Evolutionary conservation across 768 basidiomycete species (phyloP).

Genomic region (Russula sp.): DNA sequence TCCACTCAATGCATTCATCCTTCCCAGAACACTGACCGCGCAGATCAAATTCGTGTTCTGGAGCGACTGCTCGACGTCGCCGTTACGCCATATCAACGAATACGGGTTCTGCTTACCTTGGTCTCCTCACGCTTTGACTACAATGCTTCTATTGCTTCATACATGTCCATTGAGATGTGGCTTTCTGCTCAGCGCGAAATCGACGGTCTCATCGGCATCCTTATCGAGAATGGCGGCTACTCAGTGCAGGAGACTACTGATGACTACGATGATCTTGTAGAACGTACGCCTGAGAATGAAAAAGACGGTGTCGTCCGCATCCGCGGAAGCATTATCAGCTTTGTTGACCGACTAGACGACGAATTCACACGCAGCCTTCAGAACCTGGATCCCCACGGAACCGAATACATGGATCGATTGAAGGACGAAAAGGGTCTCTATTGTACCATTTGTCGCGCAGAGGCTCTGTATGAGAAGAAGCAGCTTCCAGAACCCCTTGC

Average conservation of each 20-base stretch:
- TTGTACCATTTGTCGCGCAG: constrained; percentile 85
- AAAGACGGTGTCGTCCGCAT: constrained; percentile 72
- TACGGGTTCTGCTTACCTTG: constrained; percentile 89
- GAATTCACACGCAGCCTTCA: constrained; percentile 97
- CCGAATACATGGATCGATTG: constrained; percentile 95
- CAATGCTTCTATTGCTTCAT: constrained; percentile 74
- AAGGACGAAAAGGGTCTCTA: constrained; percentile 96
- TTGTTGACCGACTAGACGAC: constrained; percentile 93
- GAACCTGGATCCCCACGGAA: constrained; percentile 97
- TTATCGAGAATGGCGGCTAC: constrained; percentile 65
- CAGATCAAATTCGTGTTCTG: constrained; percentile 88
- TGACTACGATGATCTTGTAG: constrained; percentile 87
- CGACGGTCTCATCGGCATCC: constrained; percentile 76
- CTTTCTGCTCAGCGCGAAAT: constrained; percentile 78
- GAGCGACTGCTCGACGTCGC: constrained; percentile 83
- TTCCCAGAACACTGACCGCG: constrained; percentile 86
- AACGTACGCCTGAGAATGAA: constrained; percentile 71
- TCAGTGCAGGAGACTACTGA: constrained; percentile 79
- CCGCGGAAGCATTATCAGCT: constrained; percentile 92
- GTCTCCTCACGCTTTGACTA: constrained; percentile 97
- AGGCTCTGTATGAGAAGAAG: constrained; percentile 84
- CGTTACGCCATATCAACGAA: constrained; percentile 82
- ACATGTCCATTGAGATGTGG: constrained; percentile 95
- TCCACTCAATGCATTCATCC: background rate
- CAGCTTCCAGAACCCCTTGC: constrained; percentile 70